Conservation (phyloP, 208 protist species). For the Acanthamoeba rhysodes region DNA sequence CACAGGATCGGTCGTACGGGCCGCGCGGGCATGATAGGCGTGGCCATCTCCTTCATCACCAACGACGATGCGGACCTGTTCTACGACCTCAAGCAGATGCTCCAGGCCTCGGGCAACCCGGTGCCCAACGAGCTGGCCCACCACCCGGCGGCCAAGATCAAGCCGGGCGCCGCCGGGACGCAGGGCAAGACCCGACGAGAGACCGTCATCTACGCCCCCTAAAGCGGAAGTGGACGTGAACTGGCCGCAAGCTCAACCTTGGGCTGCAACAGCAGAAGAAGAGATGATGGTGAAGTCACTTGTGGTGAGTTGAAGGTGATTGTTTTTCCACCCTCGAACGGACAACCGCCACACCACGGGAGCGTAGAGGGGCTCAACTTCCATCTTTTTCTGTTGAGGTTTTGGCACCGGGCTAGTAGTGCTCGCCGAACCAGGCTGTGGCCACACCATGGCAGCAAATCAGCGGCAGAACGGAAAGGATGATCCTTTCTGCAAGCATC, state of each 20-base stretch:
- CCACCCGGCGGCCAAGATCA: slow-evolving; percentile 40
- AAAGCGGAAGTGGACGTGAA: no score
- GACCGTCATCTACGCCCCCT: slow-evolving; percentile 62
- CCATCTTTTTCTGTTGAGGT: not conserved
- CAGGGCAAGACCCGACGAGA: slow-evolving; percentile 40
- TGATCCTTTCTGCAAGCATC: not conserved
- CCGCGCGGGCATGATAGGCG: slow-evolving; percentile 88
- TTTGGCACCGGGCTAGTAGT: not conserved
- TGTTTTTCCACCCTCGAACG: not conserved
- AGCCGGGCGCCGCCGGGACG: not conserved
- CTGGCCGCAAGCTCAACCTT: no score
- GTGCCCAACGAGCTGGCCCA: slow-evolving; percentile 66
- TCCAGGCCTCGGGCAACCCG: slow-evolving; percentile 71
- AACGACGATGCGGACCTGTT: slow-evolving; percentile 89
- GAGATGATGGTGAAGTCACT: not conserved
- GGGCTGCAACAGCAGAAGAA: no score
- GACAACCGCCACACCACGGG: not conserved
- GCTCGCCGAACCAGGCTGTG: slow-evolving; percentile 5
- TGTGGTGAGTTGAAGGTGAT: no score
- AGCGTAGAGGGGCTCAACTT: not conserved
- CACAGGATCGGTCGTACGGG: slow-evolving; percentile 89
- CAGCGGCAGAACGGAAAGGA: not conserved
- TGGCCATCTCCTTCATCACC: slow-evolving; percentile 89
- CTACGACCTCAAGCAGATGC: slow-evolving; percentile 90
- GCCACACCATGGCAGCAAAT: not conserved